These are phyloP conservation scores for Brassica hybrid DNA, from an alignment of 441 rosid genomes.

Conservation along the genomic window DNA sequence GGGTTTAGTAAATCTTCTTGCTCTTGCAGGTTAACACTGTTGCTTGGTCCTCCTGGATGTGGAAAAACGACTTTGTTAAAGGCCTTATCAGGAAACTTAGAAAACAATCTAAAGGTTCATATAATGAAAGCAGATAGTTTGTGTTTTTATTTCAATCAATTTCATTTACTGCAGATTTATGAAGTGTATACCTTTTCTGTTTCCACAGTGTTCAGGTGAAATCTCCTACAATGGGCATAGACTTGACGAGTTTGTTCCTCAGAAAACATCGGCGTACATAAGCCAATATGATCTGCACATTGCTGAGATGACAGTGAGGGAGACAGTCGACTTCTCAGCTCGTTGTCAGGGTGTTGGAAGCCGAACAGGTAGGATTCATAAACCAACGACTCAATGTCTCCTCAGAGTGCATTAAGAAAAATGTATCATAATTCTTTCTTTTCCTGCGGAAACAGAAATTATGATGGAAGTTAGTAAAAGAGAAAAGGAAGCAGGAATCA, in stretches of 20 bases:
- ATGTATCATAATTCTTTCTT: not conserved
- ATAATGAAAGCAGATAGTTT: constrained; percentile 8
- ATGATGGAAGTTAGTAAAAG: constrained; percentile 60
- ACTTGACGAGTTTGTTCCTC: constrained; percentile 61
- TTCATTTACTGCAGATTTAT: constrained; percentile 11
- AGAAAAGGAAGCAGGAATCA: constrained; percentile 61
- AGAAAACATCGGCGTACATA: constrained; percentile 66
- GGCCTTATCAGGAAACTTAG: constrained; percentile 62
- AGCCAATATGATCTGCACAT: constrained; percentile 75
- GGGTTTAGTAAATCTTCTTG: constrained; percentile 6
- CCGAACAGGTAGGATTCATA: constrained; percentile 51
- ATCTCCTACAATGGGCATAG: constrained; percentile 63
- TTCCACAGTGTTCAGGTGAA: constrained; percentile 53
- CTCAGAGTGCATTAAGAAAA: not conserved
- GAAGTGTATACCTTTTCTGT: constrained; percentile 17
- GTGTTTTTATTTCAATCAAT: not conserved
- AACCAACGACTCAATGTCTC: constrained; percentile 12
- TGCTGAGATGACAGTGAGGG: constrained; percentile 76
- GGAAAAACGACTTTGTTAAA: constrained; percentile 63
- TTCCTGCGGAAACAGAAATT: constrained; percentile 44
- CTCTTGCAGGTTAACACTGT: constrained; percentile 55
- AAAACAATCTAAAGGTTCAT: constrained; percentile 54
- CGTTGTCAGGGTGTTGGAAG: constrained; percentile 67
- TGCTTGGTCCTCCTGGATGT: constrained; percentile 72
- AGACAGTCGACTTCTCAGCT: constrained; percentile 66